Conservation (phyloP, 495 filamentous ascomycete genomes). For the Penicillium macrosclerotiorum region DNA sequence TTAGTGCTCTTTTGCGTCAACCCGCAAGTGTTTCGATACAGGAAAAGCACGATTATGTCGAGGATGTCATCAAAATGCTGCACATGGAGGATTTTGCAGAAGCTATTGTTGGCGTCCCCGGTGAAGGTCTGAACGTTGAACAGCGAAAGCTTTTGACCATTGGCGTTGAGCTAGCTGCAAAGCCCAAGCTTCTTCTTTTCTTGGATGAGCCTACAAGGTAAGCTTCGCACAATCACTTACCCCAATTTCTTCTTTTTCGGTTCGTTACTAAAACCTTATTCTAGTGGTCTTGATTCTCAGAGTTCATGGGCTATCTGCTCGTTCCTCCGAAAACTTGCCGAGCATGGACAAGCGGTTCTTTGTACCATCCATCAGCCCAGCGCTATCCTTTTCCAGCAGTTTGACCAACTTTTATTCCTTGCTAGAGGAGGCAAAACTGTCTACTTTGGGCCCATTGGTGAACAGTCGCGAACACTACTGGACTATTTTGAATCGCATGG, state of each 20-base stretch:
- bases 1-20: constrained; percentile 83
- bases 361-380: constrained; percentile 95
- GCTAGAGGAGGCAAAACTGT: constrained; percentile 65
- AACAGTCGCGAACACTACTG: constrained; percentile 66
- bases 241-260: neutral
- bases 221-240: neutral
- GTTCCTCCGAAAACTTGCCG: constrained; percentile 79
- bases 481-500: constrained; percentile 77
- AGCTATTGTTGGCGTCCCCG: constrained; percentile 41
- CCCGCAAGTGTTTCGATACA: constrained; percentile 44
- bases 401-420: constrained; percentile 83
- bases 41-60: constrained; percentile 51
- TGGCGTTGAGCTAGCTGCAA: constrained; percentile 85
- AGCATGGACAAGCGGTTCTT: constrained; percentile 84
- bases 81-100: constrained; percentile 46
- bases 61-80: constrained; percentile 48
- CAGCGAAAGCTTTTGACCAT: constrained; percentile 87
- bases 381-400: constrained; percentile 87
- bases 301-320: constrained; percentile 74
- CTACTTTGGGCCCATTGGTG: constrained; percentile 83
- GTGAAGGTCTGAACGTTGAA: constrained; percentile 79
- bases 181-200: constrained; percentile 86
- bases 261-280: constrained; percentile 1
- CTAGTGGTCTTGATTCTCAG: constrained; percentile 65
- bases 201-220: constrained; percentile 73